Evolutionary conservation across 1,139 yeast genomes (phyloP).

Genomic region (Zygoascus meyerae): DNA sequence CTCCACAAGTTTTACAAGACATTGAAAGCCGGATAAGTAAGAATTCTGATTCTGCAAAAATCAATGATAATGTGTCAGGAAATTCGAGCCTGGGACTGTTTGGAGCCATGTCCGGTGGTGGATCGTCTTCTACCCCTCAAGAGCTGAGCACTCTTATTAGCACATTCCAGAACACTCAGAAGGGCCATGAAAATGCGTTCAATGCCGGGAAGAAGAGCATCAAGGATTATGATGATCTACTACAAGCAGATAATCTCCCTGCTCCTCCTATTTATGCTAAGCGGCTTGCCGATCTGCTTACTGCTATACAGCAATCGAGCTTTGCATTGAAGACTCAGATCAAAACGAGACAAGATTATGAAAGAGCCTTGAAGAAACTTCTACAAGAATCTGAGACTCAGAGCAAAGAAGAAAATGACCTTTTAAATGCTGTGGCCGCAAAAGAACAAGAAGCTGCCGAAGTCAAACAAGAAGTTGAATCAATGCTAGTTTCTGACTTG

Average conservation of each 20-base stretch:
- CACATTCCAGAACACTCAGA: background rate
- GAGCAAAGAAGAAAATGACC: conserved; percentile 42
- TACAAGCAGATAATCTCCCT: conserved; percentile 45
- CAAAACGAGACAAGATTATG: conserved; percentile 38
- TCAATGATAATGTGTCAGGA: conserved; percentile 1
- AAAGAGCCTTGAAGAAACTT: conserved; percentile 42
- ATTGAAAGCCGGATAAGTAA: conserved; percentile 31
- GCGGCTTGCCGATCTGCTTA: conserved; percentile 32
- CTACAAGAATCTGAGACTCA: conserved; percentile 41
- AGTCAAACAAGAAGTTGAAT: conserved; percentile 44
- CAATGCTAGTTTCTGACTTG: conserved; percentile 36
- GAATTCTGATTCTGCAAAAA: background rate
- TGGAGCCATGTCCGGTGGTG: conserved; percentile 2
- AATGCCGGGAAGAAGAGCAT: background rate
- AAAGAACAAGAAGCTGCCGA: conserved; percentile 37
- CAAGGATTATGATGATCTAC: conserved; percentile 20
- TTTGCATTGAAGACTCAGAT: conserved; percentile 35
- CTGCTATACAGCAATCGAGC: conserved; percentile 13
- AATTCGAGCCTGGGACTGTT: background rate
- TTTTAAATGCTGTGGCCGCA: conserved; percentile 40
- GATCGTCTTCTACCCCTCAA: background rate
- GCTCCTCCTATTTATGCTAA: conserved; percentile 47
- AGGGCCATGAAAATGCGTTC: background rate
- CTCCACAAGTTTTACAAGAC: conserved; percentile 39
- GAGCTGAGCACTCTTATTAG: background rate